phyloP scores from a whole-genome alignment of 2,329 filamentous ascomycete species.

The Colletotrichum sp. region DNA sequence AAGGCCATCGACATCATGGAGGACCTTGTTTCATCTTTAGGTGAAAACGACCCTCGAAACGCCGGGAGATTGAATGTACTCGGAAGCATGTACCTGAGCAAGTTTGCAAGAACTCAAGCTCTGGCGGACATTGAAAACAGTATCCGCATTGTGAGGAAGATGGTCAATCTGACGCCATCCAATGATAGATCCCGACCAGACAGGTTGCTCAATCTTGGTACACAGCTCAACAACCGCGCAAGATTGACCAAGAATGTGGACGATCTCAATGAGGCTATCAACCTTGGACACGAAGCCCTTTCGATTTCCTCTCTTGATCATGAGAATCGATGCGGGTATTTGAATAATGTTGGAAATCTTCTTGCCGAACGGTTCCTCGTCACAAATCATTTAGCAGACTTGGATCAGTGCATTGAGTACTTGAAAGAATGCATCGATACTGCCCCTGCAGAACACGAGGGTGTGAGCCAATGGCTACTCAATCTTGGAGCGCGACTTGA shows the following conservation, averaged over 20 bases:
- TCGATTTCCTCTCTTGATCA: rapidly evolving
- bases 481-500: not conserved
- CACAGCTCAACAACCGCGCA: rapidly evolving
- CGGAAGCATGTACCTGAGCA: not conserved
- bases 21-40: not conserved
- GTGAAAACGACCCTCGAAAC: not conserved
- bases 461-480: too few relatives aligned
- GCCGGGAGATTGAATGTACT: not conserved
- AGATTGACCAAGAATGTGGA: rapidly evolving
- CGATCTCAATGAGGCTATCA: not conserved
- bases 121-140: rapidly evolving
- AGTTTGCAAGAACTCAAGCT: not conserved
- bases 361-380: not conserved
- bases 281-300: not conserved
- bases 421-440: too few relatives aligned
- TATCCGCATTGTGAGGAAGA: rapidly evolving
- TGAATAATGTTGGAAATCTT: not conserved
- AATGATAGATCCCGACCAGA: not conserved
- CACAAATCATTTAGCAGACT: rapidly evolving
- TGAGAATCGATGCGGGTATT: not conserved
- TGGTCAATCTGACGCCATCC: rapidly evolving
- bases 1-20: not conserved
- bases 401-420: not conserved
- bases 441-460: not conserved
- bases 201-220: not conserved